Conservation (phyloP, 441 rosid genomes). For the Hura crepitans region DNA sequence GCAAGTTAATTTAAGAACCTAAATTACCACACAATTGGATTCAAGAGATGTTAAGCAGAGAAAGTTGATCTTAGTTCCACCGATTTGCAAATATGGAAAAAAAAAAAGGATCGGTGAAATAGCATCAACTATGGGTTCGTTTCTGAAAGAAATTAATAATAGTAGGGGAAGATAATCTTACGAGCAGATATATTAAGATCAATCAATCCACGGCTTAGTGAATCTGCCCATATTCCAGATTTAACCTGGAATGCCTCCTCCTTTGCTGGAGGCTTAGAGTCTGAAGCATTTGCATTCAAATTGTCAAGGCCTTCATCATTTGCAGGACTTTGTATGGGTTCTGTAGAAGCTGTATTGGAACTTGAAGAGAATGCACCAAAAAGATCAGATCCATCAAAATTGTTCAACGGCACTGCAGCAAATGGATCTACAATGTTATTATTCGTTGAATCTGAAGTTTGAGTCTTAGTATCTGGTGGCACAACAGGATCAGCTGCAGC, state of each 20-base stretch:
- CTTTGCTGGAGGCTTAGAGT: constrained; percentile 44
- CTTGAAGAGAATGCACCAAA: constrained; percentile 72
- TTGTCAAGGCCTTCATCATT: constrained; percentile 36
- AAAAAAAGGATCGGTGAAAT: not conserved
- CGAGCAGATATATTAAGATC: constrained; percentile 97
- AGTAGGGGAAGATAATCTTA: constrained; percentile 39
- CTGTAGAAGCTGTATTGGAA: constrained; percentile 41
- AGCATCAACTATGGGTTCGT: not conserved
- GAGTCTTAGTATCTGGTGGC: constrained; percentile 43
- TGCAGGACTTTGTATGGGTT: constrained; percentile 37
- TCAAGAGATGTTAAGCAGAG: constrained; percentile 2
- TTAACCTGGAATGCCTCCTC: constrained; percentile 72
- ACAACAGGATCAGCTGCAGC: constrained; percentile 46
- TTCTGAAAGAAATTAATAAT: constrained; percentile 11
- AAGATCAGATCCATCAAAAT: constrained; percentile 75
- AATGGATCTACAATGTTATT: constrained; percentile 64
- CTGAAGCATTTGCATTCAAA: constrained; percentile 36
- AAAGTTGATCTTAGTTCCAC: not conserved
- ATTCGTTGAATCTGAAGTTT: constrained; percentile 34
- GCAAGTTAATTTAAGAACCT: not conserved
- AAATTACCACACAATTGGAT: not conserved
- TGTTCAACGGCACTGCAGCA: constrained; percentile 75
- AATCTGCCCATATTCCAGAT: constrained; percentile 96
- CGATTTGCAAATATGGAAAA: not conserved
- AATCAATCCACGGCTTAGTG: constrained; percentile 90